Evolutionary conservation across 768 basidiomycete genomes (phyloP), one percentile per base, ranked within the genome.

Genomic region (Xerocomus potaroensis): DNA sequence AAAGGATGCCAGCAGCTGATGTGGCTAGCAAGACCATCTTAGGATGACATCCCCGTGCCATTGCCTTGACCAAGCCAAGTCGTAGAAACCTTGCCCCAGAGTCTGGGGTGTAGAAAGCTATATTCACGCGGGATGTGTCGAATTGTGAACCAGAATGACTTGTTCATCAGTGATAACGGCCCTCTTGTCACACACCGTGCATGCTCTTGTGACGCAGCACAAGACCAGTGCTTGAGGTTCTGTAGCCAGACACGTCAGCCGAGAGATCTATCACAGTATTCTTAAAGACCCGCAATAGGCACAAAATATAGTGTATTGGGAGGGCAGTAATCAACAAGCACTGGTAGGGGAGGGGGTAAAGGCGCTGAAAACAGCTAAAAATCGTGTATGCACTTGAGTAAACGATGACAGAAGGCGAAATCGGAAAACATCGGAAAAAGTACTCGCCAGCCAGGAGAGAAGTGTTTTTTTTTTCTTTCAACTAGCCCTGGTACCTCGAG

Each of bases 401-500:
- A 54, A 43, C 30, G 21, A 39, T 9, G 34, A 48, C 8, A 29
- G 21, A 47, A 31, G 42, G 42, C 10, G 29, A 32, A 49, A 39
- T 7, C 11, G n/a, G 26, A 43, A 50, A 47, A 58, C 47, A 63
- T 46, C 58, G 49, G n/a, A 47, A 52, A 48, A 45, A 41, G 34
- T 29, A 35, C 47, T 56, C 47, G 59, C 48, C 54, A 52, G 49
- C 49, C 59, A 59, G 41, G 47, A 54, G 47, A 49, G 44, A 63
- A 54, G 26, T 37, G 44, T 43, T n/a, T 32, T 41, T 43, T n/a
- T 32, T 41, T 47, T 48, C 43, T 45, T 56, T 49, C 48, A 45
- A 45, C 50, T 56, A 50, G 58, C 56, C 54, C 61, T 59, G 42
- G 45, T 46, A 51, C 61, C 61, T 61, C 52, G 47, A 33, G 31